phyloP scores from a whole-genome alignment of 306 rosid species.

The Castanospermum australe region DNA sequence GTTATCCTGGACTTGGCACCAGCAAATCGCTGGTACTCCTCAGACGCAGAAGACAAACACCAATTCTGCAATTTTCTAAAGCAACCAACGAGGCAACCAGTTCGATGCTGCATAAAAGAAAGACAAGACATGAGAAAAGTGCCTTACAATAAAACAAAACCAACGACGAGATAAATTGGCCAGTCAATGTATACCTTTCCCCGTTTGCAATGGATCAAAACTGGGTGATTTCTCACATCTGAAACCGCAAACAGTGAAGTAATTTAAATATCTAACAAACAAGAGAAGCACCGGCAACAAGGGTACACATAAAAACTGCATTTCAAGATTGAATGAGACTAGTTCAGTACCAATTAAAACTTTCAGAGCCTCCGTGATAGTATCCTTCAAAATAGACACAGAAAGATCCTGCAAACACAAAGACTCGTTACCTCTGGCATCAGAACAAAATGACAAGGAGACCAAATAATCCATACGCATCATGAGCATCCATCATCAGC shows the following conservation, averaged over 20 bases:
- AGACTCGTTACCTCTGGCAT: neutral
- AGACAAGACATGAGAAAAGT: neutral
- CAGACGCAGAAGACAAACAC: constrained; percentile 81
- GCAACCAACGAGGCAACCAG: constrained; percentile 92
- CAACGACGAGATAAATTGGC: neutral
- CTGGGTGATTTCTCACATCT: constrained; percentile 57
- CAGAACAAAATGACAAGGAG: neutral
- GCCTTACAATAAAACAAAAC: neutral
- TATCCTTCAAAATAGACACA: constrained; percentile 49
- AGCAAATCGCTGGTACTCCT: constrained; percentile 82
- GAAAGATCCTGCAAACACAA: constrained; percentile 60
- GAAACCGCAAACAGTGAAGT: constrained; percentile 14
- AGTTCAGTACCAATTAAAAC: constrained; percentile 61
- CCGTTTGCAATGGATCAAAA: constrained; percentile 48
- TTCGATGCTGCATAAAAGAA: constrained; percentile 69
- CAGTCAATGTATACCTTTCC: constrained; percentile 41
- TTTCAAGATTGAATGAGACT: neutral
- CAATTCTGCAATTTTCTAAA: constrained; percentile 90
- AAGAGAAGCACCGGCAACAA: neutral
- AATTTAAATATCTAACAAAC: neutral
- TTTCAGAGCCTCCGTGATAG: constrained; percentile 76
- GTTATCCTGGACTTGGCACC: constrained; percentile 68
- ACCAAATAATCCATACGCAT: neutral
- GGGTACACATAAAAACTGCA: neutral
- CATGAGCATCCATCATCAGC: neutral